Conservation (phyloP, 2,329 filamentous ascomycete genomes). For the Periglandula ipomoeae region DNA sequence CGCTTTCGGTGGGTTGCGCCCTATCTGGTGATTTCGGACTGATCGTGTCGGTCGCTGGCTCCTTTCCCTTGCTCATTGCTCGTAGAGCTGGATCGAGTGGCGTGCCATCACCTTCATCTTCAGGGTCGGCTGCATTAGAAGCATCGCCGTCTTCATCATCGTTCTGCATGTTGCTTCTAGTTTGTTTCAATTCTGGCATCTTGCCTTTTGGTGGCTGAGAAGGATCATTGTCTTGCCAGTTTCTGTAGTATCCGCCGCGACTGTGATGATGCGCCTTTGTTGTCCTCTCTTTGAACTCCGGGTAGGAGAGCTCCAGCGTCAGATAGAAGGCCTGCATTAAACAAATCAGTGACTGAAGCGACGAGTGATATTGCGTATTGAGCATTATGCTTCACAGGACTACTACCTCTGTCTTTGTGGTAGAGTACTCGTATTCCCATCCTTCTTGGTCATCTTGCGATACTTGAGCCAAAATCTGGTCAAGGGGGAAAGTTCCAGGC, state of each 20-base stretch:
- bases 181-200: constrained; percentile 17
- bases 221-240: constrained; percentile 24
- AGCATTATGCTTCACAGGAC: no score
- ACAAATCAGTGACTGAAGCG: neutral
- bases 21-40: constrained; percentile 2
- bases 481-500: constrained; percentile 19
- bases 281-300: constrained; percentile 42
- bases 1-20: neutral
- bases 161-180: constrained; percentile 21
- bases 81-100: constrained; percentile 8
- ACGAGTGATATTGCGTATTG: no score
- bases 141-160: constrained; percentile 7
- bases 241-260: constrained; percentile 38
- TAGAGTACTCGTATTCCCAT: constrained; percentile 60
- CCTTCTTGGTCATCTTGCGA: constrained; percentile 41
- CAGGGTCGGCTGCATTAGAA: neutral
- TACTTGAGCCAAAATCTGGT: constrained; percentile 18
- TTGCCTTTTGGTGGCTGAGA: constrained; percentile 17
- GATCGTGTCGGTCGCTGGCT: constrained; percentile 8
- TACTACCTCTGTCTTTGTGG: constrained; percentile 50
- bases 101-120: constrained; percentile 5
- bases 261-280: constrained; percentile 28
- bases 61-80: constrained; percentile 7
- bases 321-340: constrained; percentile 49
- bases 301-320: constrained; percentile 53